Evolutionary conservation across 2,329 filamentous ascomycete genomes (phyloP).

Genomic region (Colletotrichum eleusines): DNA sequence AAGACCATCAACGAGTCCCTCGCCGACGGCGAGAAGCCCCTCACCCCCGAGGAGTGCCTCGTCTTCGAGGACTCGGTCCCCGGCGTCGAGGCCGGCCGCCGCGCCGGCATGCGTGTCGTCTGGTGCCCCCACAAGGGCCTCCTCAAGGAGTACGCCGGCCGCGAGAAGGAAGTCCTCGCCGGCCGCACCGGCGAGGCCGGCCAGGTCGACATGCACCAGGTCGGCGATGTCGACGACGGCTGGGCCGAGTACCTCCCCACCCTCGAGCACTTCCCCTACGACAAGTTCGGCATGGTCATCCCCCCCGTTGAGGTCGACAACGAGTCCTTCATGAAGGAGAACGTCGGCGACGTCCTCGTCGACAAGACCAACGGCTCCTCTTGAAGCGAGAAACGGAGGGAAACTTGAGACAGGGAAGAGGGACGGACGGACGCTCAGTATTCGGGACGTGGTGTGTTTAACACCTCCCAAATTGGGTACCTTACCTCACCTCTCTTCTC

Average conservation of each 20-base stretch:
- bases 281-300: constrained; percentile 69
- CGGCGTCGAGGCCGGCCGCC: constrained; percentile 88
- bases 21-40: constrained; percentile 69
- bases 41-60: constrained; percentile 87
- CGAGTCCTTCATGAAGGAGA: constrained; percentile 58
- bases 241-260: constrained; percentile 68
- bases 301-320: constrained; percentile 56
- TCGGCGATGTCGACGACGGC: constrained; percentile 70
- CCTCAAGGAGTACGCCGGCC: constrained; percentile 78
- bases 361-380: constrained; percentile 28
- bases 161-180: constrained; percentile 85
- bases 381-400: too few relatives aligned
- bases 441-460: constrained; percentile 8
- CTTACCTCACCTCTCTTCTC: not conserved
- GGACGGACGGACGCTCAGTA: not conserved
- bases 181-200: constrained; percentile 80
- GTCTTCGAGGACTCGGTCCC: constrained; percentile 97
- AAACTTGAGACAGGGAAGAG: not conserved
- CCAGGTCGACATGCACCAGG: constrained; percentile 64
- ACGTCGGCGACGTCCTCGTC: constrained; percentile 46
- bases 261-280: constrained; percentile 68
- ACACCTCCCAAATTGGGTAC: not conserved
- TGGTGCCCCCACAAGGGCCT: constrained; percentile 91
- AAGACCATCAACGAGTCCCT: constrained; percentile 85
- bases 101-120: constrained; percentile 93